Evolutionary conservation across 169 alveolate genomes (phyloP).

Genomic region (Cryptosporidium sp.): DNA sequence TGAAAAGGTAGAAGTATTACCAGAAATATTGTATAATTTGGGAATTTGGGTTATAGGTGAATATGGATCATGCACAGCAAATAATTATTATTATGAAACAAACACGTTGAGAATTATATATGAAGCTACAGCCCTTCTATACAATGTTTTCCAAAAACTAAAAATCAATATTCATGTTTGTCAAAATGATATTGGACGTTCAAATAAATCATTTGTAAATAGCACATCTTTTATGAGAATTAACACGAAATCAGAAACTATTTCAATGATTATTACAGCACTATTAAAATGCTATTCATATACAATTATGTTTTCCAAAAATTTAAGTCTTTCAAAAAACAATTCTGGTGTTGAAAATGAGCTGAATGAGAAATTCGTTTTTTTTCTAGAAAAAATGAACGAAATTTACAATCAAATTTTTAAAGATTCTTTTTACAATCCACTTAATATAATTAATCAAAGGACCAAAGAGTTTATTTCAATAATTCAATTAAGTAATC

Average conservation of each 20-base stretch:
- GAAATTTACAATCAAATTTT: constrained; percentile 21
- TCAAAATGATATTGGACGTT: background rate
- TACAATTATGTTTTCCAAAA: constrained; percentile 4
- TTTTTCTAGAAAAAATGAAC: constrained; percentile 38
- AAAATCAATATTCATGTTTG: background rate
- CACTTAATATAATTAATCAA: constrained; percentile 27
- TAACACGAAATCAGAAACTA: constrained; percentile 23
- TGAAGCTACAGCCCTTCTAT: constrained; percentile 22
- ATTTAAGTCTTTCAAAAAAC: background rate
- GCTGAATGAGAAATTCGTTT: background rate
- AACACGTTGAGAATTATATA: background rate
- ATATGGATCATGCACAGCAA: constrained; percentile 36
- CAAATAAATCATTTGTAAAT: background rate
- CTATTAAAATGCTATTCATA: constrained; percentile 34
- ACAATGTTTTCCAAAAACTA: background rate
- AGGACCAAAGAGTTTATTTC: constrained; percentile 55
- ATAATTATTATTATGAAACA: background rate
- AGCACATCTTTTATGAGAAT: background rate
- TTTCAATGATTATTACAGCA: constrained; percentile 46
- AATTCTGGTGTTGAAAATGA: background rate
- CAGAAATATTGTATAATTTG: constrained; percentile 54
- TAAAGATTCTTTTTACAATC: background rate
- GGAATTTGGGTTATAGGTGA: constrained; percentile 71
- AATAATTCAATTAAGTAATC: constrained; percentile 42
- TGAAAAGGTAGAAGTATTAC: constrained; percentile 18